A percentile compares a stretch with the other conserved stretches of the same genome.
phyloP scores from a whole-genome alignment of 257 asterid species.

The Solanum etuberosum region DNA sequence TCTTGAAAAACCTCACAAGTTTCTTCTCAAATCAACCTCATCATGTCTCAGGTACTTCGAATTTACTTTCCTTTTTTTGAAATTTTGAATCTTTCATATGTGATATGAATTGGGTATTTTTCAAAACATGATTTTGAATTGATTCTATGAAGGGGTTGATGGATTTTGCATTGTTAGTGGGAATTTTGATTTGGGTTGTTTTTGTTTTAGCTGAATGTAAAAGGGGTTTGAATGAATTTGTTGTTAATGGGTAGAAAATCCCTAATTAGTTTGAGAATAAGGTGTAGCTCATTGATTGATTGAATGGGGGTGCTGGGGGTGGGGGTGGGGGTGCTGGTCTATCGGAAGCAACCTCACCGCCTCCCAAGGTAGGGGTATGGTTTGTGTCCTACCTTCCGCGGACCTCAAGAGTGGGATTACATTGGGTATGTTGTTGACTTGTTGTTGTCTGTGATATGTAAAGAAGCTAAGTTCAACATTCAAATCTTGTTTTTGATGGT shows the following conservation, averaged over 20 bases:
- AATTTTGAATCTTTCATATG: background rate
- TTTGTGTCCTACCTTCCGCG: background rate
- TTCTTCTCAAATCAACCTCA: background rate
- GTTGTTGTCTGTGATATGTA: background rate
- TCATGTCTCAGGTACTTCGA: background rate
- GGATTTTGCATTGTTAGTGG: background rate
- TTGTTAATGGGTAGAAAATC: background rate
- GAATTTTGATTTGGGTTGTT: background rate
- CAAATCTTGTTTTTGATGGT: background rate
- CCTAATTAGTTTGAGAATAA: background rate
- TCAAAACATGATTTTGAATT: background rate
- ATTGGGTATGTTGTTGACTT: background rate
- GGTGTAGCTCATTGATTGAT: background rate
- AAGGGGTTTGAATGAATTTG: background rate
- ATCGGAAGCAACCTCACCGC: background rate
- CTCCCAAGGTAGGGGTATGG: background rate
- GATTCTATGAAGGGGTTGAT: background rate
- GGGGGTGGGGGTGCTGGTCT: background rate
- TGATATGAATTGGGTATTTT: background rate
- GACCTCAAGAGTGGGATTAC: background rate
- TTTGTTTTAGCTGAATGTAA: background rate
- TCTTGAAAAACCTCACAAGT: background rate
- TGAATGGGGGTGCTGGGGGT: background rate
- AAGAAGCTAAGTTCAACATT: background rate
- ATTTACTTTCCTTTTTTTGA: background rate